A percentile compares a stretch with the other conserved stretches of the same genome.
These are phyloP conservation scores for Iris pallida DNA, from an alignment of 116 monocot genomes.

Conservation along the genomic window DNA sequence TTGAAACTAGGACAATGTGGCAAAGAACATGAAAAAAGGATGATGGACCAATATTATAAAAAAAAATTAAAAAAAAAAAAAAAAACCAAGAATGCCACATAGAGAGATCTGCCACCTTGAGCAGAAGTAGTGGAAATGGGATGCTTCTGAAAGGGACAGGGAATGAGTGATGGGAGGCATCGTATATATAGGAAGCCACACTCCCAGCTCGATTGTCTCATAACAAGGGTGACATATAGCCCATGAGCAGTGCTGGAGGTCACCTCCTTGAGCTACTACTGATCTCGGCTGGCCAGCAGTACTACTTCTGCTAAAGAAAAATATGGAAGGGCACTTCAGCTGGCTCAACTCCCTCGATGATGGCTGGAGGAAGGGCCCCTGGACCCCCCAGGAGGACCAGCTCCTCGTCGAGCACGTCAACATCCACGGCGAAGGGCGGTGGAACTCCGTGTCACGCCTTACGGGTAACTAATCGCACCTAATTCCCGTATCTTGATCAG, in stretches of 20 bases:
- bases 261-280: no score
- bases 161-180: neutral
- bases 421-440: constrained; percentile 55
- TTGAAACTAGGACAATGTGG: no score
- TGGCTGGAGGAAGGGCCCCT: constrained; percentile 58
- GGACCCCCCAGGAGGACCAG: constrained; percentile 63
- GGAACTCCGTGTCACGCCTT: constrained; percentile 51
- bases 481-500: no score
- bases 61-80: no score
- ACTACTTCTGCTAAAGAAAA: no score
- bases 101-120: no score
- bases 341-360: constrained; percentile 12
- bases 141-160: constrained; percentile 24
- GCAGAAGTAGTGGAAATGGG: constrained; percentile 13
- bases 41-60: no score
- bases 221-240: constrained; percentile 11
- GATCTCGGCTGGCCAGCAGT: no score
- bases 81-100: no score
- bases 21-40: no score
- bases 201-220: constrained; percentile 6
- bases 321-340: constrained; percentile 7
- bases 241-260: neutral
- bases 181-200: constrained; percentile 16
- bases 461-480: constrained; percentile 26
- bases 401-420: constrained; percentile 51